Evolutionary conservation across 768 basidiomycete species (phyloP).

Genomic region (Suillus lakei): DNA sequence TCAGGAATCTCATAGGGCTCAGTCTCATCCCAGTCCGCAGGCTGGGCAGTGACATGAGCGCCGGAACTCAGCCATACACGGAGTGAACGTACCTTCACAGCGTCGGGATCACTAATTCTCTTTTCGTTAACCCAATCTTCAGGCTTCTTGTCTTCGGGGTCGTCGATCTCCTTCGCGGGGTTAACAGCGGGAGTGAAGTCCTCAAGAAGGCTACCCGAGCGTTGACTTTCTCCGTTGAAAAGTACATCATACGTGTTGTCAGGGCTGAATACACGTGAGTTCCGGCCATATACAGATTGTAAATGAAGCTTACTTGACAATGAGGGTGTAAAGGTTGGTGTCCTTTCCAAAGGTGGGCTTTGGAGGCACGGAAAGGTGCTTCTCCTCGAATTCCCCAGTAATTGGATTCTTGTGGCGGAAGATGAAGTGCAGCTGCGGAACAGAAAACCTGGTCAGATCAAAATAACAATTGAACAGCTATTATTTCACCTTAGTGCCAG

Average conservation of each 20-base stretch:
- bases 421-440: constrained; percentile 90
- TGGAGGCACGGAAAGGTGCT: constrained; percentile 86
- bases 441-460: constrained; percentile 9
- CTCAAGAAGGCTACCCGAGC: constrained; percentile 84
- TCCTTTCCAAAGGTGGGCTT: constrained; percentile 87
- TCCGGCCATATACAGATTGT: background rate
- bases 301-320: constrained; percentile 72
- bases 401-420: constrained; percentile 97
- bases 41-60: constrained; percentile 45
- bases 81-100: constrained; percentile 64
- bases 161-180: constrained; percentile 92
- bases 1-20: constrained; percentile 93
- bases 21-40: constrained; percentile 97
- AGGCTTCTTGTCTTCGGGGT: constrained; percentile 90
- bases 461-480: background rate
- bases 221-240: constrained; percentile 85
- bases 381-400: constrained; percentile 94
- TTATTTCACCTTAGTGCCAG: constrained; percentile 79
- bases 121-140: constrained; percentile 90
- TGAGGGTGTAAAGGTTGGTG: constrained; percentile 93
- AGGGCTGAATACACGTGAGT: constrained; percentile 53
- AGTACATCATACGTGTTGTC: constrained; percentile 93
- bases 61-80: background rate
- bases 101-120: constrained; percentile 84
- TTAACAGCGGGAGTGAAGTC: constrained; percentile 95